These are phyloP conservation scores for Tieghemostelium lacteum DNA, from an alignment of 78 protist genomes.

Conservation along the genomic window DNA sequence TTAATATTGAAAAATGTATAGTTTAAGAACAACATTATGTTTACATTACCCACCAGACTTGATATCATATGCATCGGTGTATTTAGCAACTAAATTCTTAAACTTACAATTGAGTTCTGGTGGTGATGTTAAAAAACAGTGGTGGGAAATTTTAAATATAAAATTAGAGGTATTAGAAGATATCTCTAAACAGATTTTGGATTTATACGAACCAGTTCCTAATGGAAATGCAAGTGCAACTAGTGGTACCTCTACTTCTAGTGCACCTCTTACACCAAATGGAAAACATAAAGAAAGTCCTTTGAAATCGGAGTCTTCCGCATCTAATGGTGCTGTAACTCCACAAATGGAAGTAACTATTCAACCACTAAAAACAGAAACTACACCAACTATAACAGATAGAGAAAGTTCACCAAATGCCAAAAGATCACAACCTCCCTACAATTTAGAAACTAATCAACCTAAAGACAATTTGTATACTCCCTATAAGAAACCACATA, in stretches of 20 bases:
- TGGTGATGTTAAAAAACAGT: conserved; percentile 35
- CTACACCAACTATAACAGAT: too few relatives aligned
- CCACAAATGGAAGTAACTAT: too few relatives aligned
- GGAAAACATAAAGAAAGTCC: too few relatives aligned
- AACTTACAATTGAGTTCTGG: conserved; percentile 16
- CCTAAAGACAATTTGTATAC: too few relatives aligned
- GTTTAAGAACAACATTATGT: conserved; percentile 83
- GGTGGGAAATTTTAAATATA: conserved; percentile 70
- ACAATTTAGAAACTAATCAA: too few relatives aligned
- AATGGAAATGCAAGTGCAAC: not conserved
- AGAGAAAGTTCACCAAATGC: too few relatives aligned
- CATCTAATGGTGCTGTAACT: too few relatives aligned
- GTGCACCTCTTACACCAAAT: not conserved
- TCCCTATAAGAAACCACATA: not conserved
- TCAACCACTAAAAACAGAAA: too few relatives aligned
- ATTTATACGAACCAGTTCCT: conserved; percentile 60
- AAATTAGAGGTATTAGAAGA: conserved; percentile 60
- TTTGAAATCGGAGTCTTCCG: too few relatives aligned
- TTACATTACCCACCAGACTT: conserved; percentile 77
- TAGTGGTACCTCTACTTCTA: not conserved
- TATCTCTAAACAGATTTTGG: conserved; percentile 49
- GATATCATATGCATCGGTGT: conserved; percentile 69
- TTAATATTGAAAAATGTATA: not conserved
- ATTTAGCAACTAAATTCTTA: conserved; percentile 68
- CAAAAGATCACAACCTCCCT: too few relatives aligned